Evolutionary conservation across 2,329 filamentous ascomycete species (phyloP).

Genomic region (Alternaria sp.): DNA sequence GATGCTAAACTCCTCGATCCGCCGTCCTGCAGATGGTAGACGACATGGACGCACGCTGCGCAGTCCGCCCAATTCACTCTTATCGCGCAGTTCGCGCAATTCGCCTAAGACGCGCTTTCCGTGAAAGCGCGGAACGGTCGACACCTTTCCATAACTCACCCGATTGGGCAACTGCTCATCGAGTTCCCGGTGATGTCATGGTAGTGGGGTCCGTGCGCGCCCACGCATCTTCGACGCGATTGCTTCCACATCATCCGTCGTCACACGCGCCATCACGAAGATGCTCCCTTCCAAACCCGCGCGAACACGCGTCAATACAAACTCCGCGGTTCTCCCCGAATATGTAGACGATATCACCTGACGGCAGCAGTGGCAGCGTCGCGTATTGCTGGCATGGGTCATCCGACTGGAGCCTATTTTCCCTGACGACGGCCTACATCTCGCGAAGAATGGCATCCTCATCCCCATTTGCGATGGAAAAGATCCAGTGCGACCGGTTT

Average conservation of each 20-base stretch:
- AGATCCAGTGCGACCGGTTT: slow-evolving; percentile 36
- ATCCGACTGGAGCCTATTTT: not conserved
- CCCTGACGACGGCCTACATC: not conserved
- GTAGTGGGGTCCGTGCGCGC: not conserved
- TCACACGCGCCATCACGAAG: not conserved
- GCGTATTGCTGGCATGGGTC: not conserved
- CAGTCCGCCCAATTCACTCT: not conserved
- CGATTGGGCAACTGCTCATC: too few species aligned
- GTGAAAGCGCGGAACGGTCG: too few species aligned
- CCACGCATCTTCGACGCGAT: not conserved
- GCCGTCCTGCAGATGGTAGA: not conserved
- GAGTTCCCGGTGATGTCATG: too few species aligned
- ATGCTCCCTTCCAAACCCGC: not conserved
- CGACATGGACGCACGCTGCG: not conserved
- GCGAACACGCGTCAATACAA: not conserved
- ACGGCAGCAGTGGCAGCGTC: not conserved
- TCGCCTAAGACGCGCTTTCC: too few species aligned
- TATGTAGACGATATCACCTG: not conserved
- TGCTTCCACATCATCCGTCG: not conserved
- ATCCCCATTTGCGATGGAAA: not conserved
- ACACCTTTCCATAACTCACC: too few species aligned
- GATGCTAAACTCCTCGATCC: not conserved
- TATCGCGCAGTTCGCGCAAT: not conserved
- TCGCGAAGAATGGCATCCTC: not conserved
- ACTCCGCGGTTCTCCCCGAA: not conserved